Evolutionary conservation across 106 monocot species (phyloP).

Genomic region (Gastrodia elata): DNA sequence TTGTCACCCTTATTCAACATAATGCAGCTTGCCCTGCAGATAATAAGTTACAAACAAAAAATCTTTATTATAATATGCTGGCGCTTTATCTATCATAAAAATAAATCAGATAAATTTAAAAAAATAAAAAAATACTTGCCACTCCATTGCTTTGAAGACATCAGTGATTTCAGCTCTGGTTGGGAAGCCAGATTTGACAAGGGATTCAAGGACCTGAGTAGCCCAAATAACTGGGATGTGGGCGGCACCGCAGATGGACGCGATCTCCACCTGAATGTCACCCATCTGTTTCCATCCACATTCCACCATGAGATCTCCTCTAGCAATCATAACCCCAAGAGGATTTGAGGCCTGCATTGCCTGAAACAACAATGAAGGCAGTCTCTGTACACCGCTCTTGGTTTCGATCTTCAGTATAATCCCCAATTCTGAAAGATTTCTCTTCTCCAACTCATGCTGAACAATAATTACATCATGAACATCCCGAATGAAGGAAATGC

Average conservation of each 20-base stretch:
- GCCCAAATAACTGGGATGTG: constrained; percentile 44
- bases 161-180: constrained; percentile 46
- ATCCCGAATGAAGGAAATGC: constrained; percentile 35
- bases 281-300: constrained; percentile 40
- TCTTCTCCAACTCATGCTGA: constrained; percentile 25
- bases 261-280: constrained; percentile 29
- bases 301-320: constrained; percentile 40
- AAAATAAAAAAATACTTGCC: too few species aligned
- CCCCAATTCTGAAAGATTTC: constrained; percentile 20
- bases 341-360: constrained; percentile 34
- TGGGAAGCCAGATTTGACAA: constrained; percentile 29
- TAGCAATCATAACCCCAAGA: constrained; percentile 40
- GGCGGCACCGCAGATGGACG: constrained; percentile 31
- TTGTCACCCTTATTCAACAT: constrained; percentile 44
- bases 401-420: constrained; percentile 49
- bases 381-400: constrained; percentile 20
- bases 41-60: background rate
- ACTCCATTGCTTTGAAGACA: constrained; percentile 28
- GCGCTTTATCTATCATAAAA: background rate
- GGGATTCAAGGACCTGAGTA: constrained; percentile 40
- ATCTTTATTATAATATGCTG: background rate
- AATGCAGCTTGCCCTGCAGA: constrained; percentile 30
- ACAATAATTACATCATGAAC: constrained; percentile 18
- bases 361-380: constrained; percentile 30
- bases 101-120: background rate